Percentiles rank a stretch among this genome's conserved stretches.
Conservation (phyloP, 176 grass and related monocot genomes). For the Musa itinerans region DNA sequence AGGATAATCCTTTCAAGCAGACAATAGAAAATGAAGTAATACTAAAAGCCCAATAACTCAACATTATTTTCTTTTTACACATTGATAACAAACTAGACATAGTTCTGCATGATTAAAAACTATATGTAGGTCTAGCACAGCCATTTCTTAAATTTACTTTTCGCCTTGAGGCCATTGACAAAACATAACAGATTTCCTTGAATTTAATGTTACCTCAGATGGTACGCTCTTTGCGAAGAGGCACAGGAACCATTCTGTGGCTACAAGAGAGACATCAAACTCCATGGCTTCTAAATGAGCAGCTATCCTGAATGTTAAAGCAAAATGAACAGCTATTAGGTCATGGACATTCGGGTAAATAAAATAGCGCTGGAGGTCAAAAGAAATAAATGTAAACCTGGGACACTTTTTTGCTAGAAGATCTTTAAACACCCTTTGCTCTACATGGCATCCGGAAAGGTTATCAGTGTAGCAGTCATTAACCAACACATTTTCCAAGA, state of each 20-base stretch:
- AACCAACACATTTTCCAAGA: slow-evolving; percentile 95
- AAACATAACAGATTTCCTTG: background rate
- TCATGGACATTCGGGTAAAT: background rate
- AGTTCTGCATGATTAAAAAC: too few species aligned
- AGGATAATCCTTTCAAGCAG: too few species aligned
- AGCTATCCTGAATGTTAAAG: slow-evolving; percentile 52
- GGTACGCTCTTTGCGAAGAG: slow-evolving; percentile 95
- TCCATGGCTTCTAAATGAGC: slow-evolving; percentile 76
- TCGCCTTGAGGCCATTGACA: background rate
- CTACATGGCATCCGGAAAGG: slow-evolving; percentile 94
- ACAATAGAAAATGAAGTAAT: too few species aligned
- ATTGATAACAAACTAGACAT: too few species aligned
- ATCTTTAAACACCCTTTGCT: slow-evolving; percentile 95
- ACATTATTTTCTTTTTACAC: too few species aligned
- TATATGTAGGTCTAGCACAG: too few species aligned
- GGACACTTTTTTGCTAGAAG: slow-evolving; percentile 94
- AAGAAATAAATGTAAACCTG: slow-evolving; percentile 29
- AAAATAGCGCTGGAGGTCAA: background rate
- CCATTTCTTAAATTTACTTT: background rate
- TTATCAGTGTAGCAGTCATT: slow-evolving; percentile 96
- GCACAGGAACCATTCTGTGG: slow-evolving; percentile 97
- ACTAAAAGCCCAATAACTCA: too few species aligned
- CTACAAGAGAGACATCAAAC: slow-evolving; percentile 96
- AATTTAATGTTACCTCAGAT: slow-evolving; percentile 60
- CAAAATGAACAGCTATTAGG: background rate